Conservation (phyloP, 257 asterid species). For the Euphrasia confusa region DNA sequence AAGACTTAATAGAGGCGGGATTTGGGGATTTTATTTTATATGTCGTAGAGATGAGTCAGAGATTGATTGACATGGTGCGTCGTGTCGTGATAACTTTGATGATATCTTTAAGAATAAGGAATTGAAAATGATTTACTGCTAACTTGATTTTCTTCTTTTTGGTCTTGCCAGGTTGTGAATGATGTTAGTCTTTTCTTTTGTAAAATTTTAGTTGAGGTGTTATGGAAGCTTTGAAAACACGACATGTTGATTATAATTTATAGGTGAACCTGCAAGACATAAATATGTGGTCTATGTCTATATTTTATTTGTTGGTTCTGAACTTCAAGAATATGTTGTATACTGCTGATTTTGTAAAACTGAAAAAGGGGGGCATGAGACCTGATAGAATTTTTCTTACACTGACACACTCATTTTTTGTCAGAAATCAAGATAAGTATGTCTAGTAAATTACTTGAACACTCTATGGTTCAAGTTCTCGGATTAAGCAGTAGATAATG, state of each 20-base stretch:
- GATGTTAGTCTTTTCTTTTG: background rate
- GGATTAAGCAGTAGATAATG: constrained; percentile 13
- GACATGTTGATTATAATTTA: too few species aligned
- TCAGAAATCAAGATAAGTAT: background rate
- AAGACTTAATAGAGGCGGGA: too few species aligned
- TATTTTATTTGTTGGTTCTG: background rate
- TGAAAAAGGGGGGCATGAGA: background rate
- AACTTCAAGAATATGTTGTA: background rate
- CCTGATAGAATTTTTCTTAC: background rate
- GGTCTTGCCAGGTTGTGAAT: background rate
- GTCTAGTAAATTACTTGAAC: background rate
- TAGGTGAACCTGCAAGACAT: background rate
- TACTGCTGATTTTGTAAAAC: background rate
- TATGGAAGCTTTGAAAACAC: background rate
- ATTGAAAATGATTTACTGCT: background rate
- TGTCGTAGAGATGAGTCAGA: too few species aligned
- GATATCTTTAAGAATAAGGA: background rate
- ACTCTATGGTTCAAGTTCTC: constrained; percentile 15
- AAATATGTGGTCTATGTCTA: background rate
- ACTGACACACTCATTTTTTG: background rate
- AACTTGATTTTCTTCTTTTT: background rate
- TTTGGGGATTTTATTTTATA: too few species aligned
- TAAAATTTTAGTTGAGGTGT: background rate
- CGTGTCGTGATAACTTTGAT: too few species aligned
- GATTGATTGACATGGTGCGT: too few species aligned